A percentile compares a stretch with the other conserved stretches of the same genome.
phyloP scores from a whole-genome alignment of 2,329 filamentous ascomycete species.

The Alternaria panax region DNA sequence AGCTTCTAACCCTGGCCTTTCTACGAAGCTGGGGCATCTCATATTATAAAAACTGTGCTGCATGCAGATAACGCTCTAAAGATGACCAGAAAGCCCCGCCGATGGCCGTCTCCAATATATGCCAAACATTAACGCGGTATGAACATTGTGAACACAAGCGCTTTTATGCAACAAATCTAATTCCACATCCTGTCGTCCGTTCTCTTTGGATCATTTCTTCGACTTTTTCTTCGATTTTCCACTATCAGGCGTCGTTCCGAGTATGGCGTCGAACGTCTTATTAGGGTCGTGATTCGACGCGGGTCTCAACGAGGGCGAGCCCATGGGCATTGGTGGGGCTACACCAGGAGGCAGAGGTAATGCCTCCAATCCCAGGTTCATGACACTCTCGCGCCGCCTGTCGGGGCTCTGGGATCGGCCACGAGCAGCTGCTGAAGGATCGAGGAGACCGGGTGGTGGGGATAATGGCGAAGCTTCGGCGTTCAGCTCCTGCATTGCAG shows the following conservation, averaged over 20 bases:
- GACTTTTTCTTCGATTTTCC: conserved; percentile 41
- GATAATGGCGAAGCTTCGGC: conserved; percentile 40
- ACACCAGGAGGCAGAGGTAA: conserved; percentile 56
- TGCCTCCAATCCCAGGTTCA: conserved; percentile 57
- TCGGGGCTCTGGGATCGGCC: conserved; percentile 40
- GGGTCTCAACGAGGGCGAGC: conserved; percentile 34
- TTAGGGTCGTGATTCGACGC: conserved; percentile 48
- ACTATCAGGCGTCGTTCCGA: conserved; percentile 41
- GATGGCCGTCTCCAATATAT: conserved; percentile 2
- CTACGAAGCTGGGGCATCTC: background rate
- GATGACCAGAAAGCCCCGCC: conserved; percentile 3
- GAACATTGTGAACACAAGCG: background rate
- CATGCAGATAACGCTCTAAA: conserved; percentile 13
- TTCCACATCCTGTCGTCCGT: background rate
- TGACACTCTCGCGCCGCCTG: conserved; percentile 52
- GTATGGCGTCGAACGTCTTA: conserved; percentile 60
- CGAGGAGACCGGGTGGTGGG: conserved; percentile 40
- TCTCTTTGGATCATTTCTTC: conserved; percentile 27
- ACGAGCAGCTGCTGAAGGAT: conserved; percentile 27
- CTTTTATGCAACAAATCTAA: conserved; percentile 7
- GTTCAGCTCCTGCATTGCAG: conserved; percentile 46
- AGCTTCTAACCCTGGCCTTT: background rate
- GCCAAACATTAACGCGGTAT: conserved; percentile 7
- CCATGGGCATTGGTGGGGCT: conserved; percentile 44
- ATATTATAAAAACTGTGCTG: background rate